A percentile compares a stretch with the other conserved stretches of the same genome.
phyloP scores from a whole-genome alignment of 2,329 filamentous ascomycete species.

The Kalmusia sp. region DNA sequence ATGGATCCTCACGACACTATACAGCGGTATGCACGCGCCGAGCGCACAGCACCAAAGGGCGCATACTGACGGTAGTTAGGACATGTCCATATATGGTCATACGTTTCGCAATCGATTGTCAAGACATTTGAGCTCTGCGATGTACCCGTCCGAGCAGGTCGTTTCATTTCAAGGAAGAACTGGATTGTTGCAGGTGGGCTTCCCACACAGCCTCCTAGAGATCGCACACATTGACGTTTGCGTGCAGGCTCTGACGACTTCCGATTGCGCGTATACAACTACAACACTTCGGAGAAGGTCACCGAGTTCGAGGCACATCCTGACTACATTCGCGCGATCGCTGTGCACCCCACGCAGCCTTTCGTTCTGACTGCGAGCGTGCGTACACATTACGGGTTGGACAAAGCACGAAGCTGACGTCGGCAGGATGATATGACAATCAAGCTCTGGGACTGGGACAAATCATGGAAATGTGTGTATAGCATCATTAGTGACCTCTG shows the following conservation, averaged over 20 bases:
- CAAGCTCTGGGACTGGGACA: conserved; percentile 99
- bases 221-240: conserved; percentile 25
- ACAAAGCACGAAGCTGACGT: conserved; percentile 26
- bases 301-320: conserved; percentile 96
- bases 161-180: conserved; percentile 97
- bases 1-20: conserved; percentile 93
- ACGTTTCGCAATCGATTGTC: conserved; percentile 79
- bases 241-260: conserved; percentile 79
- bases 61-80: conserved; percentile 60
- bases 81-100: conserved; percentile 99
- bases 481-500: background rate
- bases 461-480: conserved; percentile 83
- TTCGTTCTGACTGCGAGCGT: conserved; percentile 91
- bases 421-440: conserved; percentile 61
- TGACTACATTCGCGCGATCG: conserved; percentile 97
- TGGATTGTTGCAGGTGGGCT: conserved; percentile 87
- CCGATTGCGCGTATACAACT: conserved; percentile 84
- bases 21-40: conserved; percentile 72
- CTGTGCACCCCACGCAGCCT: conserved; percentile 91
- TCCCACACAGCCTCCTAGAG: background rate
- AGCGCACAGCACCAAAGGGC: conserved; percentile 5
- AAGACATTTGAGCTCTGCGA: conserved; percentile 99
- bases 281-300: conserved; percentile 99
- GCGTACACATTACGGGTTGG: conserved; percentile 17
- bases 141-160: conserved; percentile 94